Evolutionary conservation across 2,329 filamentous ascomycete genomes (phyloP).

Genomic region (Aspergillus pseudotamarii): DNA sequence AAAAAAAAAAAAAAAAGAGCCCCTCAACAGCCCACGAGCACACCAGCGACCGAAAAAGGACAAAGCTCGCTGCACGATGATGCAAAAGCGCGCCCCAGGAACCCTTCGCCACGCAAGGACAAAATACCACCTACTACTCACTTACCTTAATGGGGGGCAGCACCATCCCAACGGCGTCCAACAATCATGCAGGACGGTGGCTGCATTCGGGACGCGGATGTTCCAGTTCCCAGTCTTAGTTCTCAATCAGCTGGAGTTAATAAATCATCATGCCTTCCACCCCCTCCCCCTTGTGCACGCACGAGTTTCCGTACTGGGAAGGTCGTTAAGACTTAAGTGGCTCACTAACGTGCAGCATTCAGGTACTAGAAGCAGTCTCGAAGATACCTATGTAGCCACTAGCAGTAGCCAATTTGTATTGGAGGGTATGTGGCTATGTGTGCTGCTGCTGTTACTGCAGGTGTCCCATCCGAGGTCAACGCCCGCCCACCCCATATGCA

Average conservation of each 20-base stretch:
- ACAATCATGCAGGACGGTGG: background rate
- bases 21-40: background rate
- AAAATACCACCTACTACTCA: slow-evolving; percentile 4
- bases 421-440: no score
- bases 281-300: background rate
- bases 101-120: slow-evolving; percentile 2
- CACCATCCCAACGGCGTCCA: background rate
- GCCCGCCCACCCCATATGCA: background rate
- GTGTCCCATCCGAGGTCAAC: background rate
- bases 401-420: background rate
- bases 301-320: background rate
- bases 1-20: background rate
- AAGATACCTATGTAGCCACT: background rate
- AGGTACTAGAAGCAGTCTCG: background rate
- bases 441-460: background rate
- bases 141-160: background rate
- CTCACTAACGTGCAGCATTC: background rate
- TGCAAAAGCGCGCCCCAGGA: slow-evolving; percentile 9
- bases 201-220: background rate
- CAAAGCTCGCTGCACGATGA: slow-evolving; percentile 9
- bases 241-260: no score
- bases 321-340: background rate
- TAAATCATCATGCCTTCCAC: no score
- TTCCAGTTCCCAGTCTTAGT: background rate
- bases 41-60: background rate